phyloP scores from a whole-genome alignment of 148 eudicot genomes.

The Camellia japonica region DNA sequence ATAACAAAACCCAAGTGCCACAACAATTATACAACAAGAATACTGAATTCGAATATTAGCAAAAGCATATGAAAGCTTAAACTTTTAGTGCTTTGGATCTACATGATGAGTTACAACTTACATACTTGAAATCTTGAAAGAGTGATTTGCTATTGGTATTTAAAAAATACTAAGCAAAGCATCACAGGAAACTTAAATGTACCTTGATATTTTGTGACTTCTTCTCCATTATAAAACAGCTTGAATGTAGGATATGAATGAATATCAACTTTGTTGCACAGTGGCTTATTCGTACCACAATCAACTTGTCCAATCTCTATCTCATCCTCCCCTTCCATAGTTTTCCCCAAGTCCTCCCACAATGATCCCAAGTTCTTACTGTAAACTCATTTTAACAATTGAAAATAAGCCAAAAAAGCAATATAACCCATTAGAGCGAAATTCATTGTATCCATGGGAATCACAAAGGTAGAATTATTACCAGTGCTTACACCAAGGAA shows the following conservation, averaged over 20 bases:
- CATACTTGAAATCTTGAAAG: no score
- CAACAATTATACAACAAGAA: no score
- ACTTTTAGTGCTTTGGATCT: no score
- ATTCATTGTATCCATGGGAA: background rate
- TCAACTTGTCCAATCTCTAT: slow-evolving; percentile 93
- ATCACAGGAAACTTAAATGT: background rate
- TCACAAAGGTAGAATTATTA: slow-evolving; percentile 27
- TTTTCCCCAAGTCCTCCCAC: slow-evolving; percentile 93
- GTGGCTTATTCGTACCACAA: slow-evolving; percentile 66
- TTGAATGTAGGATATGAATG: slow-evolving; percentile 98
- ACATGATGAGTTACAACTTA: no score
- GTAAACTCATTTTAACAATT: slow-evolving; percentile 17
- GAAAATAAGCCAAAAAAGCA: background rate
- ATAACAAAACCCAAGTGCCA: background rate
- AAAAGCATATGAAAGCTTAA: no score
- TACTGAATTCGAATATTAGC: background rate
- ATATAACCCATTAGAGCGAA: background rate
- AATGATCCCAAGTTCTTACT: slow-evolving; percentile 87
- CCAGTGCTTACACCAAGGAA: slow-evolving; percentile 99
- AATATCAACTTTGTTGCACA: slow-evolving; percentile 83
- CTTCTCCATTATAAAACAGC: slow-evolving; percentile 94
- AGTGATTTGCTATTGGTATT: background rate
- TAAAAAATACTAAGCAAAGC: background rate
- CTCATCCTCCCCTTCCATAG: slow-evolving; percentile 95
- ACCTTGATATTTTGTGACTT: slow-evolving; percentile 84